Conservation (phyloP, 192 early-diverging fungal genomes). For the Entophlyctis helioformis region DNA sequence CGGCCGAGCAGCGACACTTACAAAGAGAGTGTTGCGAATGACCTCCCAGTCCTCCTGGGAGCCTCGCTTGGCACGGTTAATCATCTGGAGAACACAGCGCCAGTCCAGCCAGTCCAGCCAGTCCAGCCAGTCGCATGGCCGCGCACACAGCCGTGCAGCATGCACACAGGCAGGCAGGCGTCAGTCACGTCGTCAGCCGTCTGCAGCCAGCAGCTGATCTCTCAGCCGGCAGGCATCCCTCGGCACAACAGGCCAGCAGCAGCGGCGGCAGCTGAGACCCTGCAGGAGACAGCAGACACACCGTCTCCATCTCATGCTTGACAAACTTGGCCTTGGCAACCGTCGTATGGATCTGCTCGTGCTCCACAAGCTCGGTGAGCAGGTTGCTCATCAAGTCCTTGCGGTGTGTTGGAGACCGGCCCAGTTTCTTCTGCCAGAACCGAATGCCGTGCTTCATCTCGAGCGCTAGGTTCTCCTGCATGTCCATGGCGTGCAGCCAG, state of each 20-base stretch:
- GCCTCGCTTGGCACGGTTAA: slow-evolving; percentile 71
- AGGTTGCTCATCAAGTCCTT: slow-evolving; percentile 72
- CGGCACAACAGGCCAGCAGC: background rate
- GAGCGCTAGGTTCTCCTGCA: too few species aligned
- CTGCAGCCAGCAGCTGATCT: slow-evolving; percentile 1
- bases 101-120: too few species aligned
- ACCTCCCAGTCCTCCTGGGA: slow-evolving; percentile 17
- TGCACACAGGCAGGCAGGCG: too few species aligned
- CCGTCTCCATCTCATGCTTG: slow-evolving; percentile 72
- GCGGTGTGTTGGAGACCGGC: slow-evolving; percentile 54
- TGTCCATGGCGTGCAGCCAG: too few species aligned
- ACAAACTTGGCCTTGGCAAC: slow-evolving; percentile 84
- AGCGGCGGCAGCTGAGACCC: background rate
- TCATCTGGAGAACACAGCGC: slow-evolving; percentile 40
- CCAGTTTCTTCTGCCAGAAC: slow-evolving; percentile 41
- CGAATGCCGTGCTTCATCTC: slow-evolving; percentile 33
- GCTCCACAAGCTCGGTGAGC: slow-evolving; percentile 68
- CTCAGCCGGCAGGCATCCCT: background rate
- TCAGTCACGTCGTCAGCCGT: too few species aligned
- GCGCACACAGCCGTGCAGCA: too few species aligned
- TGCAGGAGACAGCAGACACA: slow-evolving; percentile 5
- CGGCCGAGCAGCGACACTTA: slow-evolving; percentile 7
- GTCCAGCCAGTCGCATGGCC: too few species aligned
- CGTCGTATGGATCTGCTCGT: slow-evolving; percentile 89
- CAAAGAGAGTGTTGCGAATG: slow-evolving; percentile 14